Conservation (phyloP, 169 alveolate species). For the Toxoplasma gondii region DNA sequence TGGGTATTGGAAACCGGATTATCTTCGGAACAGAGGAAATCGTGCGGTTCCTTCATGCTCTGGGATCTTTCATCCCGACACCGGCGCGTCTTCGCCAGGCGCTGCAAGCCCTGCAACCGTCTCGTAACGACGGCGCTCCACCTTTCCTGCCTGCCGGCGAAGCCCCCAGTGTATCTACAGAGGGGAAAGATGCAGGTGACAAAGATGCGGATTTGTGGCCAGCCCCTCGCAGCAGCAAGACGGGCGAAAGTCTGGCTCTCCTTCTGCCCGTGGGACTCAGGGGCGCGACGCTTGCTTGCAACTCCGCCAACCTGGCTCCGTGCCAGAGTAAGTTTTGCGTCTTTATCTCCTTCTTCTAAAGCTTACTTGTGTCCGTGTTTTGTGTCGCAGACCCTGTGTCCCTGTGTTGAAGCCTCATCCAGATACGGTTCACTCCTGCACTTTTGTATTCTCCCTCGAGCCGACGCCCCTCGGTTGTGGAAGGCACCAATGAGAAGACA, state of each 20-base stretch:
- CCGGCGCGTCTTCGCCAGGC: not conserved
- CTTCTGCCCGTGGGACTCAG: not conserved
- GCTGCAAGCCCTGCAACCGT: not conserved
- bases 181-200: not conserved
- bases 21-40: not conserved
- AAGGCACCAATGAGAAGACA: too few relatives aligned
- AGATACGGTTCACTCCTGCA: too few relatives aligned
- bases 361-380: too few relatives aligned
- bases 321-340: not conserved
- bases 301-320: not conserved
- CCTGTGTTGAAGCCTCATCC: too few relatives aligned
- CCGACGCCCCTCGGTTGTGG: too few relatives aligned
- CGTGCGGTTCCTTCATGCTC: not conserved
- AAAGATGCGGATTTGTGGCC: not conserved
- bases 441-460: too few relatives aligned
- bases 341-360: too few relatives aligned
- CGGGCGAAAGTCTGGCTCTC: not conserved
- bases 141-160: too few relatives aligned
- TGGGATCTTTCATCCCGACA: not conserved
- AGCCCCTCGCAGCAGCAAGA: not conserved
- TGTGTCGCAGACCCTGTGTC: too few relatives aligned
- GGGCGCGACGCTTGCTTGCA: not conserved
- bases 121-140: not conserved
- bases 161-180: not conserved
- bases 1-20: not conserved